A percentile compares a stretch with the other conserved stretches of the same genome.
phyloP scores from a whole-genome alignment of 352 stramenopile species.

The Lagenidium giganteum region DNA sequence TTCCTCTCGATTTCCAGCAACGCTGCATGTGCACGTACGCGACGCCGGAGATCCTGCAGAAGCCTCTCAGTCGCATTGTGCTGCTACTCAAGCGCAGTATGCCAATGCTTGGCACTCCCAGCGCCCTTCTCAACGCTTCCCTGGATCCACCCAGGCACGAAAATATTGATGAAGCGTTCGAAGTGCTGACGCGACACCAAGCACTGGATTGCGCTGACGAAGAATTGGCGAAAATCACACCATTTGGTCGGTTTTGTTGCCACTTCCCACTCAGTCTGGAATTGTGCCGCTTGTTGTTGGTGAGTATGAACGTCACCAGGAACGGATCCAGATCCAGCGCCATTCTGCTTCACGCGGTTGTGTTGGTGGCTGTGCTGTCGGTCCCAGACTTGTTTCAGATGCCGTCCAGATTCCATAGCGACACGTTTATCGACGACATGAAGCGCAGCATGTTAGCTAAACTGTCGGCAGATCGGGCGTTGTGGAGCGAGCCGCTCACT shows the following conservation, averaged over 20 bases:
- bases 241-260: conserved; percentile 75
- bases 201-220: conserved; percentile 63
- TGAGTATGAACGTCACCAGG: no score
- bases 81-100: conserved; percentile 73
- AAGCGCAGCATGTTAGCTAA: conserved; percentile 69
- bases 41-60: conserved; percentile 76
- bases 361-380: conserved; percentile 60
- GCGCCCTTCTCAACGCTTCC: conserved; percentile 54
- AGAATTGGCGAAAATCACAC: conserved; percentile 50
- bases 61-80: conserved; percentile 76
- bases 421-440: conserved; percentile 66
- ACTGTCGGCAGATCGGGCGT: conserved; percentile 44
- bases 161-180: conserved; percentile 79
- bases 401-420: conserved; percentile 75
- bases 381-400: conserved; percentile 69
- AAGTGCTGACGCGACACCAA: conserved; percentile 58
- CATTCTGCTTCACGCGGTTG: conserved; percentile 63
- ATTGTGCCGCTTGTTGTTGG: conserved; percentile 68
- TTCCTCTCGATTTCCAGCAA: conserved; percentile 56
- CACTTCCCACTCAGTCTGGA: conserved; percentile 73
- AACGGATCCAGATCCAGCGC: no score
- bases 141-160: conserved; percentile 58
- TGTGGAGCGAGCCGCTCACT: conserved; percentile 75
- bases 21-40: conserved; percentile 76
- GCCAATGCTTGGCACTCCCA: conserved; percentile 63